These are phyloP conservation scores for Ashbya aceris DNA, from an alignment of 1,139 yeast genomes.

Conservation along the genomic window DNA sequence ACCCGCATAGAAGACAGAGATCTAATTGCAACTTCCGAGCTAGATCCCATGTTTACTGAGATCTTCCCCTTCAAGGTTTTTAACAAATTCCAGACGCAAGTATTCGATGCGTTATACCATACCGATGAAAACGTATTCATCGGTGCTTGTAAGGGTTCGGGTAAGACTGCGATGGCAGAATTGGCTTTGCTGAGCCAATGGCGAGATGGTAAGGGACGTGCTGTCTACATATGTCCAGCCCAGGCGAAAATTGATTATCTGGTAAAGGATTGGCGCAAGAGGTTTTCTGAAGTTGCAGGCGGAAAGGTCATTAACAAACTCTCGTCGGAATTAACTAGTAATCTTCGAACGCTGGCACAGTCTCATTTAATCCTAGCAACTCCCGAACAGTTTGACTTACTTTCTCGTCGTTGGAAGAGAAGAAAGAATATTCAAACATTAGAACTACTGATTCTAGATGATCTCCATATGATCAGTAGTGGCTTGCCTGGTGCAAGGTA, in stretches of 20 bases:
- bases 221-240: slow-evolving; percentile 57
- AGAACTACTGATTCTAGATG: slow-evolving; percentile 64
- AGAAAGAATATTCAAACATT: slow-evolving; percentile 60
- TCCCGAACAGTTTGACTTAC: slow-evolving; percentile 62
- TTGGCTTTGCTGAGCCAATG: slow-evolving; percentile 65
- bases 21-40: slow-evolving; percentile 39
- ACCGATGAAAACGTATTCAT: slow-evolving; percentile 52
- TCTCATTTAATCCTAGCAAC: slow-evolving; percentile 70
- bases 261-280: slow-evolving; percentile 42
- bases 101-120: slow-evolving; percentile 50
- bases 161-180: slow-evolving; percentile 66
- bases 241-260: slow-evolving; percentile 45
- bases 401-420: slow-evolving; percentile 78
- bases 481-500: slow-evolving; percentile 49
- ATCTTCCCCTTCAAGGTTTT: slow-evolving; percentile 43
- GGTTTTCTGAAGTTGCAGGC: slow-evolving; percentile 37
- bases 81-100: slow-evolving; percentile 68
- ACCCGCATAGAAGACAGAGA: slow-evolving; percentile 44
- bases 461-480: slow-evolving; percentile 61
- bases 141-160: slow-evolving; percentile 69
- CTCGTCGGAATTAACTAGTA: slow-evolving; percentile 52
- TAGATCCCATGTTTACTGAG: slow-evolving; percentile 37
- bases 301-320: slow-evolving; percentile 47
- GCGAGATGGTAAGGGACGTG: slow-evolving; percentile 53
- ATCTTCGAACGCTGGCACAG: slow-evolving; percentile 44